phyloP scores from a whole-genome alignment of 768 basidiomycete species.

The Tricholomella constricta region DNA sequence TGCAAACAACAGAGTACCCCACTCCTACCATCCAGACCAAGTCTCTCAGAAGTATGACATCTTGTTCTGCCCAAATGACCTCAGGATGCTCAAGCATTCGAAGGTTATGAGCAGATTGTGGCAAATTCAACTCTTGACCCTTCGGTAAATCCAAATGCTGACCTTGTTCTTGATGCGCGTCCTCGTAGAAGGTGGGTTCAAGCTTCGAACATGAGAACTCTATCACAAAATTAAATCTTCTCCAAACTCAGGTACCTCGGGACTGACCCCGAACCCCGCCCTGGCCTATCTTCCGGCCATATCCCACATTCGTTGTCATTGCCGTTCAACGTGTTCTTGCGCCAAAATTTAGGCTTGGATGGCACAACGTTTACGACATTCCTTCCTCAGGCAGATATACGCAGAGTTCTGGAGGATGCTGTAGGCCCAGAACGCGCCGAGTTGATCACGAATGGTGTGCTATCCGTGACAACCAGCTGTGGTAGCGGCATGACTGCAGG shows the following conservation, averaged over 20 bases:
- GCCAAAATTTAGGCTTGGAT: slow-evolving; percentile 39
- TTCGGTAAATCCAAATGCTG: slow-evolving; percentile 44
- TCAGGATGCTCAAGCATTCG: slow-evolving; percentile 7
- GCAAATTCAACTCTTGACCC: slow-evolving; percentile 60
- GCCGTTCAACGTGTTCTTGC: slow-evolving; percentile 78
- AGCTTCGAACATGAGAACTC: not conserved
- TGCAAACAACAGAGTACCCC: slow-evolving; percentile 45
- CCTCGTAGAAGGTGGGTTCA: slow-evolving; percentile 68
- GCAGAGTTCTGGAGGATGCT: slow-evolving; percentile 57
- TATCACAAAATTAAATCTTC: not conserved
- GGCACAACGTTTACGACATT: slow-evolving; percentile 59
- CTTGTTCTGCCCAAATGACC: not conserved
- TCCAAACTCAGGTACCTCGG: slow-evolving; percentile 66
- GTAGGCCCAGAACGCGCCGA: slow-evolving; percentile 60
- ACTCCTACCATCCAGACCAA: slow-evolving; percentile 52
- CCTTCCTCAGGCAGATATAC: slow-evolving; percentile 58
- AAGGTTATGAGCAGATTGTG: slow-evolving; percentile 84
- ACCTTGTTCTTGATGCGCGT: slow-evolving; percentile 88
- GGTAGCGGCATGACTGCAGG: slow-evolving; percentile 99
- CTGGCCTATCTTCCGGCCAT: slow-evolving; percentile 87
- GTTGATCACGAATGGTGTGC: slow-evolving; percentile 60
- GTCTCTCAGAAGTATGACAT: slow-evolving; percentile 51
- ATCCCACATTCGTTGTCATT: slow-evolving; percentile 86
- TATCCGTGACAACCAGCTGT: slow-evolving; percentile 73
- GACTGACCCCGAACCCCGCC: slow-evolving; percentile 84